phyloP scores from a whole-genome alignment of 768 basidiomycete genomes.

The Phylloporus arenicola region DNA sequence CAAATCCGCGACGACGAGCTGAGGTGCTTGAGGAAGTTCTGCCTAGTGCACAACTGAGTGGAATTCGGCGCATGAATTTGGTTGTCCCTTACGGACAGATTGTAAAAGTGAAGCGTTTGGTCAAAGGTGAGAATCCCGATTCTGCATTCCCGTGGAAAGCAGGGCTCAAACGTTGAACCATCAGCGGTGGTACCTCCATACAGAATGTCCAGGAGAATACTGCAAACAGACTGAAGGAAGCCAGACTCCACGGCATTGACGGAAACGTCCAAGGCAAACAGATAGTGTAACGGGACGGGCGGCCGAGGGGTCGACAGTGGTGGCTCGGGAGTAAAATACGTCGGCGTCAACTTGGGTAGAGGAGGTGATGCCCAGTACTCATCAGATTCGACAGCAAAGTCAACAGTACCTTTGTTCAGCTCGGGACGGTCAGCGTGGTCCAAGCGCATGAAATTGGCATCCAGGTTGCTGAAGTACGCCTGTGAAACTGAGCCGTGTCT shows the following conservation, averaged over 20 bases:
- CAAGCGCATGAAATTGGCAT: conserved; percentile 67
- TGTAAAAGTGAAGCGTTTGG: conserved; percentile 76
- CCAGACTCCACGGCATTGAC: conserved; percentile 62
- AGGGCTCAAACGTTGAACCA: conserved; percentile 41
- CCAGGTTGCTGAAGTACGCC: conserved; percentile 82
- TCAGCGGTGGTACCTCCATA: conserved; percentile 49
- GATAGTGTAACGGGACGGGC: conserved; percentile 63
- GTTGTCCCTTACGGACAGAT: conserved; percentile 63
- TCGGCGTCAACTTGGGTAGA: conserved; percentile 44
- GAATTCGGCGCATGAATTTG: conserved; percentile 5
- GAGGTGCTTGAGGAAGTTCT: conserved; percentile 46
- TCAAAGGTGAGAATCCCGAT: conserved; percentile 87
- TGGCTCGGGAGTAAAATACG: conserved; percentile 50
- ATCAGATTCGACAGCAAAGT: conserved; percentile 69
- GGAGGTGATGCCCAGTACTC: conserved; percentile 84
- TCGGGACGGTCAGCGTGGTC: conserved; percentile 84
- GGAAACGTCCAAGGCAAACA: conserved; percentile 90
- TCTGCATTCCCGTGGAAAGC: conserved; percentile 48
- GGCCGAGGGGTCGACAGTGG: conserved; percentile 40
- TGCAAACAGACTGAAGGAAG: conserved; percentile 62
- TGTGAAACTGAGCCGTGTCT: conserved; percentile 49
- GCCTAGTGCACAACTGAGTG: conserved; percentile 31
- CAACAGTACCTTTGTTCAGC: conserved; percentile 85
- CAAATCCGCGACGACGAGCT: conserved; percentile 82
- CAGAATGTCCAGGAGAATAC: conserved; percentile 53